Percentiles rank a stretch among this genome's conserved stretches.
Conservation (phyloP, 768 basidiomycete genomes). For the Megacollybia marginata region DNA sequence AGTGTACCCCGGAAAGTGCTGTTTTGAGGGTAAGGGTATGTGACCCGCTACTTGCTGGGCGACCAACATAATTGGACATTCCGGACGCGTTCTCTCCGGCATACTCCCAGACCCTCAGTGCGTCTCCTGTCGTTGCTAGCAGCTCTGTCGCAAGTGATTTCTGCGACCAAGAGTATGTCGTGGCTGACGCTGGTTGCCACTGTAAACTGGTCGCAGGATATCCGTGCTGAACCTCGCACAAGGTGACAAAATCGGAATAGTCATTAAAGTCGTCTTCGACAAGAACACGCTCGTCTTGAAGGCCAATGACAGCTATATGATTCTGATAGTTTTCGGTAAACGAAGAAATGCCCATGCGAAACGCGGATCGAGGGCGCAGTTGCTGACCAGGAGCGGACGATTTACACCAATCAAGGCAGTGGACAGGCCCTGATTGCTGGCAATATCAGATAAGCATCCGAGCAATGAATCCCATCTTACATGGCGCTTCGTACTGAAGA, state of each 20-base stretch:
- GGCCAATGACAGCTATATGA: conserved; percentile 69
- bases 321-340: conserved; percentile 81
- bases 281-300: conserved; percentile 82
- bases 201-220: conserved; percentile 92
- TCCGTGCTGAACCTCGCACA: conserved; percentile 78
- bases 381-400: conserved; percentile 68
- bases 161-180: conserved; percentile 59
- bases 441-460: neutral
- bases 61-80: conserved; percentile 63
- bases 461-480: conserved; percentile 35
- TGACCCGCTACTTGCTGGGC: conserved; percentile 46
- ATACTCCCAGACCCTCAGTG: conserved; percentile 88
- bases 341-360: conserved; percentile 81
- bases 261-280: conserved; percentile 79
- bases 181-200: conserved; percentile 80
- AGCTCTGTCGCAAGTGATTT: conserved; percentile 67
- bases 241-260: conserved; percentile 80
- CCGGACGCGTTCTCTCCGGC: conserved; percentile 53
- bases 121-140: conserved; percentile 91
- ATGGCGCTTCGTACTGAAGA: conserved; percentile 80
- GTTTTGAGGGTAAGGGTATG: conserved; percentile 70
- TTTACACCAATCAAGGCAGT: conserved; percentile 86
- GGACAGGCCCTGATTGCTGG: conserved; percentile 63
- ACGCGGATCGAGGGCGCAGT: conserved; percentile 65
- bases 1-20: conserved; percentile 72